Conservation (phyloP, 2,329 filamentous ascomycete species). For the Aureobasidium uvarum region DNA sequence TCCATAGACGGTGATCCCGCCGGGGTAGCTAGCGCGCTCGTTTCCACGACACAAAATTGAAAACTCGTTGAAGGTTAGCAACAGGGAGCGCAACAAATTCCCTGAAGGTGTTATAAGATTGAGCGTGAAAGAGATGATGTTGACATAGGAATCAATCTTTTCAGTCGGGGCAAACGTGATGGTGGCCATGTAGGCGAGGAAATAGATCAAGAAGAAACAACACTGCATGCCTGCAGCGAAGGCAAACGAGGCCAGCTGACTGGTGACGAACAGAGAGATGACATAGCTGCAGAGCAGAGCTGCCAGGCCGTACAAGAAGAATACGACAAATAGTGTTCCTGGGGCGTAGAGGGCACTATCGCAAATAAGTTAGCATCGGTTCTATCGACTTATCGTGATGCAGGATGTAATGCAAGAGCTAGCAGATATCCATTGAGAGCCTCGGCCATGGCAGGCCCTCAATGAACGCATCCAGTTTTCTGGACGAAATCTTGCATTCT, state of each 20-base stretch:
- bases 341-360: constrained; percentile 68
- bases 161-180: constrained; percentile 68
- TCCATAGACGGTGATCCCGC: constrained; percentile 70
- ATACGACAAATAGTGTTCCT: constrained; percentile 76
- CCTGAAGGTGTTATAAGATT: constrained; percentile 73
- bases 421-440: neutral
- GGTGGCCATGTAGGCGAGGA: constrained; percentile 43
- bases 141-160: constrained; percentile 64
- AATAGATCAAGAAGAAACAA: constrained; percentile 49
- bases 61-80: constrained; percentile 79
- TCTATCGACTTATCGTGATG: neutral
- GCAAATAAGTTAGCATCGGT: neutral
- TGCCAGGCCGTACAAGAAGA: constrained; percentile 76
- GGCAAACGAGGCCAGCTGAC: constrained; percentile 80
- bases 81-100: constrained; percentile 69
- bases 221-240: constrained; percentile 76
- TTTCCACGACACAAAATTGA: constrained; percentile 70
- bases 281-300: constrained; percentile 76
- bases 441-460: neutral
- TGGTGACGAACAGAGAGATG: constrained; percentile 74
- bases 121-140: constrained; percentile 72
- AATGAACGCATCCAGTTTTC: neutral
- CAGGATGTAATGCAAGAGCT: neutral
- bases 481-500: neutral
- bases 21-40: constrained; percentile 65